phyloP scores from a whole-genome alignment of 108 stramenopile genomes.

The Cyclotella sp. region DNA sequence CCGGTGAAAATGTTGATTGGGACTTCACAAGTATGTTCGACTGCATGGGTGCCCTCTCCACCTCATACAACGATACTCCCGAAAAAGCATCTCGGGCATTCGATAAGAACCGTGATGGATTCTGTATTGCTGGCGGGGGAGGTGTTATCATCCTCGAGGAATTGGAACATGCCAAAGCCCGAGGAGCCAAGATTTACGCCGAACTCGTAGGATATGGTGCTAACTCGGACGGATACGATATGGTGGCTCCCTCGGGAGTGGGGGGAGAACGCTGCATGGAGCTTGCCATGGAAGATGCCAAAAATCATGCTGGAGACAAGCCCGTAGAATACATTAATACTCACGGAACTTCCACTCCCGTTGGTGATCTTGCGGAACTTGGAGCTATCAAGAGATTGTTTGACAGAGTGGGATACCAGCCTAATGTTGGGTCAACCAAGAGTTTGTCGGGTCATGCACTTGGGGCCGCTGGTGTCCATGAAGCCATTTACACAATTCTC shows the following conservation, averaged over 20 bases:
- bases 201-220: slow-evolving; percentile 97
- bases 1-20: slow-evolving; percentile 92
- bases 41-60: slow-evolving; percentile 95
- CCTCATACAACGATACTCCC: slow-evolving; percentile 90
- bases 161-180: slow-evolving; percentile 94
- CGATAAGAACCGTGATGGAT: slow-evolving; percentile 96
- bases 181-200: slow-evolving; percentile 96
- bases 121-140: slow-evolving; percentile 99
- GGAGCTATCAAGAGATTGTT: slow-evolving; percentile 93
- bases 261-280: slow-evolving; percentile 95
- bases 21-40: slow-evolving; percentile 94
- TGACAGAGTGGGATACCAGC: slow-evolving; percentile 85
- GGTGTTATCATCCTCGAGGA: slow-evolving; percentile 97
- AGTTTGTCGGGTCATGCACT: slow-evolving; percentile 96
- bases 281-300: slow-evolving; percentile 88
- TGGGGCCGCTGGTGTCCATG: slow-evolving; percentile 98
- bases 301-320: slow-evolving; percentile 64
- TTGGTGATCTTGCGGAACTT: slow-evolving; percentile 95
- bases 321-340: slow-evolving; percentile 97
- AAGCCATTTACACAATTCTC: slow-evolving; percentile 94
- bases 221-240: slow-evolving; percentile 99
- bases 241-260: slow-evolving; percentile 97
- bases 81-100: slow-evolving; percentile 92
- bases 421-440: slow-evolving; percentile 96
- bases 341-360: slow-evolving; percentile 98